Evolutionary conservation across 768 basidiomycete genomes (phyloP), one percentile per base, ranked within the genome.

Genomic region (Boletus pseudo-olivaceus): DNA sequence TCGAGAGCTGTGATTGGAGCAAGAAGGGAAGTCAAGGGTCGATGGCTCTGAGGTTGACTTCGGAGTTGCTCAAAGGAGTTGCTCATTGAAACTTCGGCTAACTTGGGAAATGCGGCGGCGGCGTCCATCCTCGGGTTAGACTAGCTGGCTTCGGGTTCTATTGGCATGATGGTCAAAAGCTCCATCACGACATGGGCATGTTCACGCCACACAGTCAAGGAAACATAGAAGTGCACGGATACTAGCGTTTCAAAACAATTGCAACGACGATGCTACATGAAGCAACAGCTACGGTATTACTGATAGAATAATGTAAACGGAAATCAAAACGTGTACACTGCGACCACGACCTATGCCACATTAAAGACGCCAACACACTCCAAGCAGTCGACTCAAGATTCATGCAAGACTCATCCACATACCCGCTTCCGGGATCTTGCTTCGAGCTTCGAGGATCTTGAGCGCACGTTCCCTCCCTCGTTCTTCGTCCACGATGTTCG

Each of bases 351-450:
- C 34, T 45, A 59, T 51, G 49, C 51, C 49, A 62, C 45, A 53
- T 29, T 41, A 41, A 20, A 19, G 26, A 65, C 55, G 49, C 49
- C 5, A 49, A 32, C 34, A 54, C 37, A 33, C 20, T 48, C 37
- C 44, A 49, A 27, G 29, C 35, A 33, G 2, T 19, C 19, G 41
- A 44, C n/a, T 10, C 19, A 8, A 23, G n/a, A 45, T 35, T 67
- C 55, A 78, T 37, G 84, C 88, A 62, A 91, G 73, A 73, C 89
- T 91, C 62, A 87, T 78, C 88, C 88, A 91, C 88, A 90, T 90
- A 35, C 88, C 85, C 53, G 78, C 79, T 55, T 78, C 79, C 2
- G 89, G 89, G 26, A 90, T 58, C 67, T 81, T 78, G 59, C 81
- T 86, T 46, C 87, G 78, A 20, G 82, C 81, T 65, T 90, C 78